Base-by-base conservation (phyloP, 257 asterid genomes). In the Henckelia pumila region DNA sequence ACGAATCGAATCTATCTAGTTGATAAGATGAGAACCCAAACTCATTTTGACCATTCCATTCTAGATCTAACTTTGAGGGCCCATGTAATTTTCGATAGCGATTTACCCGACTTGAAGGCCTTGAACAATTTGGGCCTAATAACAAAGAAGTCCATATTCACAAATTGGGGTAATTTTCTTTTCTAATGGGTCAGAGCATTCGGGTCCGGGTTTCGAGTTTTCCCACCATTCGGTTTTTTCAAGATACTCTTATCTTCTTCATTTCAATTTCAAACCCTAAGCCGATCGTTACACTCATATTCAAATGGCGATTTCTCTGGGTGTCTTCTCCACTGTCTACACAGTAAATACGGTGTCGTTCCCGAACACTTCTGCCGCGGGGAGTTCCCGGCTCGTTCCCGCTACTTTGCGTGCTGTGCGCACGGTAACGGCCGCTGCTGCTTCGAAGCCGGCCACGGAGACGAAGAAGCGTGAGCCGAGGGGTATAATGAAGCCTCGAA, bases 401-500 rank as follows among this genome's bases (percentile, higher is more conserved):
- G 73, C 75, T 69, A 77, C 60, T 63, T 63, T 64, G 65, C 89
- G 88, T 60, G 53, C 66, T 40, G 55, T 56, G 72, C 82, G 83
- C 24, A 13, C 77, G 44, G 58, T 67, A 59, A 72, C 86, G 33
- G 37, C 78, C 2, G 79, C 84, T 3, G 78, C 91, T 10, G 78
- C 82, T 26, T 73, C 96, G 22, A 85, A 84, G 84, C 85, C 88
- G 57, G 80, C 80, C 11, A 68, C 87, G 33, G 95, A 88, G 78
- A 78, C 84, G 63, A 86, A 80, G 88, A 85, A 84, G 76, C 88
- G 87, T 66, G 87, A 79, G 71, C 92, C 90, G 24, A 77, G 94
- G 70, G 96, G 98, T 8, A 85, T 89, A 68, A 84, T 80, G 96
- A 89, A 88, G 85, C 97, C 98, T 20, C 84, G 85, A 59, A 80